Evolutionary conservation across 2,329 filamentous ascomycete genomes (phyloP).

Genomic region (Fusarium annulatum): DNA sequence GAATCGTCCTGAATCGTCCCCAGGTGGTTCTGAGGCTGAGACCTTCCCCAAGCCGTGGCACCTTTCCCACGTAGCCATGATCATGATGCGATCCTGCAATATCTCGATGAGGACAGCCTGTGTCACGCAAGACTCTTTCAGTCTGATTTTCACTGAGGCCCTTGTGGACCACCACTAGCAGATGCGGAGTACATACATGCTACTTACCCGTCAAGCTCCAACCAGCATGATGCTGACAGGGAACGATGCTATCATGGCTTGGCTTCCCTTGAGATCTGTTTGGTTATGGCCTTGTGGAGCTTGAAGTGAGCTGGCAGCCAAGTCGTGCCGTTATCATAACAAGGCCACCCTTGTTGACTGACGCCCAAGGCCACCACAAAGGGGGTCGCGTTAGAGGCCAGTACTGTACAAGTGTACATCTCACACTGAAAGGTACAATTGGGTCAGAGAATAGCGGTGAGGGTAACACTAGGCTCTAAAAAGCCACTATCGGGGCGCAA

Average conservation of each 20-base stretch:
- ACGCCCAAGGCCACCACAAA: slow-evolving; percentile 28
- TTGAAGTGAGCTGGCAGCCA: slow-evolving; percentile 44
- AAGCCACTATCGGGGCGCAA: slow-evolving; percentile 36
- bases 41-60: slow-evolving; percentile 17
- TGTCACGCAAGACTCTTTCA: slow-evolving; percentile 35
- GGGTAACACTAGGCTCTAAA: slow-evolving; percentile 43
- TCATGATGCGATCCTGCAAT: slow-evolving; percentile 44
- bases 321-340: slow-evolving; percentile 43
- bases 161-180: slow-evolving; percentile 38
- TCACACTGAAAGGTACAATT: slow-evolving; percentile 37
- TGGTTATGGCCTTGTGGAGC: slow-evolving; percentile 37
- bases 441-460: slow-evolving; percentile 44
- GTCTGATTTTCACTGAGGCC: slow-evolving; percentile 33
- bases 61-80: slow-evolving; percentile 22
- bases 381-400: slow-evolving; percentile 38
- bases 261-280: slow-evolving; percentile 43
- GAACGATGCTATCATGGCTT: slow-evolving; percentile 40
- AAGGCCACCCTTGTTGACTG: slow-evolving; percentile 35
- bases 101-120: slow-evolving; percentile 38
- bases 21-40: slow-evolving; percentile 10
- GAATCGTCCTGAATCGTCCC: not conserved
- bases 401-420: slow-evolving; percentile 36
- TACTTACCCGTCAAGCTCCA: slow-evolving; percentile 38
- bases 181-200: slow-evolving; percentile 44
- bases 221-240: slow-evolving; percentile 39